A percentile compares a stretch with the other conserved stretches of the same genome.
Conservation (phyloP, 306 rosid species). For the Arachis hypogaea region DNA sequence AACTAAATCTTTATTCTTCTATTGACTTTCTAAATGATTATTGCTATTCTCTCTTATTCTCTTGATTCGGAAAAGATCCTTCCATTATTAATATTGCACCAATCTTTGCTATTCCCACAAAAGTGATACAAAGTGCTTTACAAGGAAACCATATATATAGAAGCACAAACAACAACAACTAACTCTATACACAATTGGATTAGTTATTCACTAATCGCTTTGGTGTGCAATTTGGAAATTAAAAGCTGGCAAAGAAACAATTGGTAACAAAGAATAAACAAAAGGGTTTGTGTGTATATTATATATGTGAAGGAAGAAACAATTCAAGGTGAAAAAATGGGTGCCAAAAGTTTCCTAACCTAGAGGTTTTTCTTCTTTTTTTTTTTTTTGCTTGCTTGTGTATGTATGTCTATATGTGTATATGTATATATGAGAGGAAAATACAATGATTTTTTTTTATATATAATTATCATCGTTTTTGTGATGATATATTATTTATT, state of each 20-base stretch:
- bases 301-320: not conserved
- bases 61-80: constrained; percentile 20
- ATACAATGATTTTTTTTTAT: too few species aligned
- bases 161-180: constrained; percentile 23
- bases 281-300: constrained; percentile 5
- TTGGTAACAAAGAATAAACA: constrained; percentile 24
- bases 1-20: constrained; percentile 32
- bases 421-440: too few species aligned
- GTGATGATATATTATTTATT: too few species aligned
- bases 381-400: too few species aligned
- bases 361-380: too few species aligned
- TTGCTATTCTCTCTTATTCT: constrained; percentile 8
- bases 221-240: constrained; percentile 23
- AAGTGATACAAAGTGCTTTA: constrained; percentile 42
- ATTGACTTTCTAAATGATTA: constrained; percentile 28
- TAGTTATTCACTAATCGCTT: not conserved
- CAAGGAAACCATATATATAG: constrained; percentile 26
- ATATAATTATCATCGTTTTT: too few species aligned
- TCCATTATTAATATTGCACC: constrained; percentile 34
- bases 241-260: not conserved
- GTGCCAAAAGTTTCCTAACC: too few species aligned
- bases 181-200: constrained; percentile 20
- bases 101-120: constrained; percentile 41
- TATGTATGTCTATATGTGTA: too few species aligned
- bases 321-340: not conserved